Evolutionary conservation across 2,329 filamentous ascomycete genomes (phyloP).

Genomic region (Plenodomus biglobosus): DNA sequence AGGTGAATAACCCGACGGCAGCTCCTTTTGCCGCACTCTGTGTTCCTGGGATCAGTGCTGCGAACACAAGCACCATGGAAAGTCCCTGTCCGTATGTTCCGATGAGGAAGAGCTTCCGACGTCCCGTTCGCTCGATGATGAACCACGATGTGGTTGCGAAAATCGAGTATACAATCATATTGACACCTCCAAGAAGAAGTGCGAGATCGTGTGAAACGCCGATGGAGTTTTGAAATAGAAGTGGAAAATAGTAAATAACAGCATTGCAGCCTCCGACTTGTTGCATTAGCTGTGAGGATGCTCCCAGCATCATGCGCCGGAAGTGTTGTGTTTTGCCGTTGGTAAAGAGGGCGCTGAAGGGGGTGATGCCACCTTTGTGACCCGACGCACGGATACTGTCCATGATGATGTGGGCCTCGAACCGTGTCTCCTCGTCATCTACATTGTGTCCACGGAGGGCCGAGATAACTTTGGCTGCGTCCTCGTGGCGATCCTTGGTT

Average conservation of each 20-base stretch:
- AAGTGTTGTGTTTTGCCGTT: constrained; percentile 67
- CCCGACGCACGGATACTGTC: constrained; percentile 54
- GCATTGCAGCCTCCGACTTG: constrained; percentile 42
- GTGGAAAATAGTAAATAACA: constrained; percentile 50
- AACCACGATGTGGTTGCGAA: constrained; percentile 64
- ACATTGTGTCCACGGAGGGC: constrained; percentile 52
- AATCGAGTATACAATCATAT: constrained; percentile 59
- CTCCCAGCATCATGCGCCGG: constrained; percentile 63
- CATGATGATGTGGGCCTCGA: constrained; percentile 67
- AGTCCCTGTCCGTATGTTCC: constrained; percentile 55
- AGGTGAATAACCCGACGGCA: constrained; percentile 64
- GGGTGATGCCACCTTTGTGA: constrained; percentile 45
- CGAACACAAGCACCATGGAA: constrained; percentile 54
- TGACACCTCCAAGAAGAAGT: constrained; percentile 51
- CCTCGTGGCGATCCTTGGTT: constrained; percentile 63
- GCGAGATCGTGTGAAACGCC: constrained; percentile 47
- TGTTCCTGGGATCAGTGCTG: constrained; percentile 41
- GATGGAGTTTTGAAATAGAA: constrained; percentile 55
- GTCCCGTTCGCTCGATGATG: constrained; percentile 63
- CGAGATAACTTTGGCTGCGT: constrained; percentile 58
- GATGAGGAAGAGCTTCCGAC: constrained; percentile 47
- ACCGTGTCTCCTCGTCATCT: constrained; percentile 58
- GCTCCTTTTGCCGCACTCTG: constrained; percentile 47
- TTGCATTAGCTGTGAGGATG: constrained; percentile 47
- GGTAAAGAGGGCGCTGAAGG: constrained; percentile 59